phyloP scores from a whole-genome alignment of 2,329 filamentous ascomycete genomes.

The Xylariaceae sp. region DNA sequence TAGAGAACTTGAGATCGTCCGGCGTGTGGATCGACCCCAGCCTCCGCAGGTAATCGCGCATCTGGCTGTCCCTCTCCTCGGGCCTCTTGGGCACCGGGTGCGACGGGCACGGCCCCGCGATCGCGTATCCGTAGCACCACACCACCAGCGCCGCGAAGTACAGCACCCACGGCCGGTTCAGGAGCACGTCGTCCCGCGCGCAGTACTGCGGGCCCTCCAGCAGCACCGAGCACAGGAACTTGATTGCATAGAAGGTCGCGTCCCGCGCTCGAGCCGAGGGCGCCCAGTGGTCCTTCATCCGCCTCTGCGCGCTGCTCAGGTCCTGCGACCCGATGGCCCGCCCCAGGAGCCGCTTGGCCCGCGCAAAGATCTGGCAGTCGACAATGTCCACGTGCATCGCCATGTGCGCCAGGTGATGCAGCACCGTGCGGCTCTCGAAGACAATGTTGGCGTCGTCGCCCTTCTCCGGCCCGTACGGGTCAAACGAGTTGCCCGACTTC shows the following conservation, averaged over 20 bases:
- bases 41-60: conserved; percentile 70
- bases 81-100: conserved; percentile 49
- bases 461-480: conserved; percentile 54
- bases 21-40: conserved; percentile 69
- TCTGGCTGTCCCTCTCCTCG: conserved; percentile 66
- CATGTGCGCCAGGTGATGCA: conserved; percentile 95
- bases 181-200: conserved; percentile 78
- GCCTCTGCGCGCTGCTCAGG: conserved; percentile 69
- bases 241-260: conserved; percentile 85
- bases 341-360: conserved; percentile 77
- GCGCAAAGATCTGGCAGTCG: conserved; percentile 94
- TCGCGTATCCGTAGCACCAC: conserved; percentile 89
- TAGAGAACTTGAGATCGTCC: conserved; percentile 67
- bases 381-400: conserved; percentile 95
- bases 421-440: conserved; percentile 80
- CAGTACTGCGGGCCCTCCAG: conserved; percentile 64
- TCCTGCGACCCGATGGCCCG: conserved; percentile 79
- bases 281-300: conserved; percentile 87
- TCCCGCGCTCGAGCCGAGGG: conserved; percentile 82
- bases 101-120: conserved; percentile 69
- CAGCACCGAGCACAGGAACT: conserved; percentile 81
- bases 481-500: conserved; percentile 46
- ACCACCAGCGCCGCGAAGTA: conserved; percentile 90
- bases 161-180: conserved; percentile 91
- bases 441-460: conserved; percentile 61